Base-by-base conservation (phyloP, 176 grass and related monocot genomes). In the barley (Hordeum vulgare) region DNA sequence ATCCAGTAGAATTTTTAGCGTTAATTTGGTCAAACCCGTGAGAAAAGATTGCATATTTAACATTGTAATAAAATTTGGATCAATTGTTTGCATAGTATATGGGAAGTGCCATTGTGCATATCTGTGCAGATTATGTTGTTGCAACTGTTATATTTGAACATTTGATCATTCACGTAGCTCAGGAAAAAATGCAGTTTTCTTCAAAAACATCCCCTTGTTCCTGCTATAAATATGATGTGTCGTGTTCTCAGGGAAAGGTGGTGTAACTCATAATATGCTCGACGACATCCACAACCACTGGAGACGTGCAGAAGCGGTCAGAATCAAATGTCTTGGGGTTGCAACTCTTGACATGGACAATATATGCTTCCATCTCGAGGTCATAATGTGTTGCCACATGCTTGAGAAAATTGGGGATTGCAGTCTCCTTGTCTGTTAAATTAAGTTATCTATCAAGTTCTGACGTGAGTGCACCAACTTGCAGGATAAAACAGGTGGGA, bases 261-360 rank as follows among this genome's bases (percentile, higher is more conserved):
- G 93, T 44, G 84, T 94, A 18, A 90, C 90, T 6, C 93, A 94
- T 83, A 94, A 94, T 82, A 87, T 92, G 93, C 79, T 94, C 2
- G 85, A 94, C 78, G 93, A 94, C 85, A 90, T 94, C 76, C 93
- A 92, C 77, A 94, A 92, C 33, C 87, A 92, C 61, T 94, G 93
- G 87, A 92, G 85, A 79, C 80, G 90, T 45, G 90, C 82, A 85
- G 93, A 94, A 80, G 93, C 87, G 6, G 79, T 92, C 13, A 94
- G 90, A 75, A 90, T 94, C 68, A 94, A 94, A 86, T 94, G 93
- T 40, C 71, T 94, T 25, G 93, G 93, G 35, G 93, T 90, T 45
- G 82, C 93, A 83, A 94, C 93, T 61, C 77, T 94, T 45, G 87
- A 94, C 83, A 92, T 94, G 87, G 72, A 92, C 76, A 92, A 88